Evolutionary conservation across 495 filamentous ascomycete genomes (phyloP), one percentile per base, ranked within the genome.

Genomic region (Podospora tetraspora): DNA sequence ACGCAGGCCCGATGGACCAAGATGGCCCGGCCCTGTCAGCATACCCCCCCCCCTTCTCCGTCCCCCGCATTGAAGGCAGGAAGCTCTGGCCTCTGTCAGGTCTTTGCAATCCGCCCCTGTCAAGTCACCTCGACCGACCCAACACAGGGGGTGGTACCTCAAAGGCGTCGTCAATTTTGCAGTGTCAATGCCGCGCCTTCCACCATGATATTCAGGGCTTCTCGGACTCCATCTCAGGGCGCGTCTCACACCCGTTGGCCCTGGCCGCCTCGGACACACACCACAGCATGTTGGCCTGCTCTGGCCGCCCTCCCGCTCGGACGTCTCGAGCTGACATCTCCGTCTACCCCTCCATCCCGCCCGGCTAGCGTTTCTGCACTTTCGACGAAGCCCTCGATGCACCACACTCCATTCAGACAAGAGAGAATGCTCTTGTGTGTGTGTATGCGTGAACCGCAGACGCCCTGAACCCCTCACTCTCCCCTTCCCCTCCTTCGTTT

Each of bases 181-280:
- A 32, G 34, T 67, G 58, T 74, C 68, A 74, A 73, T 78, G 71
- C 76, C 76, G 71, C 70, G 71, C 56, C 69, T 74, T 68, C 66
- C 73, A 68, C 60, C 16, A 61, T 60, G 62, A 72, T 61, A 66
- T 71, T 62, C 62, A 60, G 43, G 21, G 23, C 59, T 66, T 60
- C 57, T 13, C 62, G 57, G 22, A 56, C 16, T 61, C 24, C 57
- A 27, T 27, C 5, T 58, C 59, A 32, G 27, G 21, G 34, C 43
- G 23, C 59, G 66, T 27, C 57, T 68, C 57, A 30, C 57, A 52
- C 56, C 59, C 22, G 16, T 19, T n/a, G 43, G 43, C 19, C 43
- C 43, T n/a, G 43, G 43, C 43, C 43, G 7, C 32, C 32, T 34
- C 32, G 12, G n/a, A n/a, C n/a, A 13, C 32, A 11, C 21, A 13